phyloP scores from a whole-genome alignment of 371 early-diverging fungal genomes.

The Apophysomyces elegans region DNA sequence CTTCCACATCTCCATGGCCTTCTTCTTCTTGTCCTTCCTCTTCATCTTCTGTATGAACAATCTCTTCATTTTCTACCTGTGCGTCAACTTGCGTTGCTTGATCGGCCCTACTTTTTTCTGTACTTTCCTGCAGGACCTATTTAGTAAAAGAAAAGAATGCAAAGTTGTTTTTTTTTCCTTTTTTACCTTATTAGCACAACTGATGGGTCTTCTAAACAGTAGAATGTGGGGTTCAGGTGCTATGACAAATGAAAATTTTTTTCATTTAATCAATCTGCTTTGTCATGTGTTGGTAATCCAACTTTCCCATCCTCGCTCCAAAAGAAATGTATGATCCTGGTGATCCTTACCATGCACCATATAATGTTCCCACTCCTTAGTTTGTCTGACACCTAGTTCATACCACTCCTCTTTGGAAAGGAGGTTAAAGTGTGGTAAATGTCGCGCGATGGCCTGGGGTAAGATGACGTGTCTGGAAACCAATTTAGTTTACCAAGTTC shows the following conservation, averaged over 20 bases:
- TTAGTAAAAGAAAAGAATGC: background rate
- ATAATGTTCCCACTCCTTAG: conserved; percentile 21
- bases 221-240: conserved; percentile 28
- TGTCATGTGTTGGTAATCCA: background rate
- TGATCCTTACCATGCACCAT: conserved; percentile 22
- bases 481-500: background rate
- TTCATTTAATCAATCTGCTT: too few species aligned
- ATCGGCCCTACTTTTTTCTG: background rate
- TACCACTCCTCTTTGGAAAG: conserved; percentile 17
- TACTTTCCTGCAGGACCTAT: background rate
- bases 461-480: conserved; percentile 18
- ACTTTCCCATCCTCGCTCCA: background rate
- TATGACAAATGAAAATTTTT: background rate
- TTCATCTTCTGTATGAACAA: background rate
- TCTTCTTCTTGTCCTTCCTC: too few species aligned
- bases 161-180: background rate
- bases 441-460: conserved; percentile 18
- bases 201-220: conserved; percentile 13
- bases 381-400: conserved; percentile 16
- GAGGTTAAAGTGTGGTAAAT: conserved; percentile 14
- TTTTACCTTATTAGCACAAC: conserved; percentile 4
- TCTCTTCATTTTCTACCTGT: background rate
- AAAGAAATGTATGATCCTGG: too few species aligned
- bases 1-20: too few species aligned
- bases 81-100: background rate